These are phyloP conservation scores for Hypoxylon rubiginosum DNA, from an alignment of 2,329 filamentous ascomycete species.

Conservation along the genomic window DNA sequence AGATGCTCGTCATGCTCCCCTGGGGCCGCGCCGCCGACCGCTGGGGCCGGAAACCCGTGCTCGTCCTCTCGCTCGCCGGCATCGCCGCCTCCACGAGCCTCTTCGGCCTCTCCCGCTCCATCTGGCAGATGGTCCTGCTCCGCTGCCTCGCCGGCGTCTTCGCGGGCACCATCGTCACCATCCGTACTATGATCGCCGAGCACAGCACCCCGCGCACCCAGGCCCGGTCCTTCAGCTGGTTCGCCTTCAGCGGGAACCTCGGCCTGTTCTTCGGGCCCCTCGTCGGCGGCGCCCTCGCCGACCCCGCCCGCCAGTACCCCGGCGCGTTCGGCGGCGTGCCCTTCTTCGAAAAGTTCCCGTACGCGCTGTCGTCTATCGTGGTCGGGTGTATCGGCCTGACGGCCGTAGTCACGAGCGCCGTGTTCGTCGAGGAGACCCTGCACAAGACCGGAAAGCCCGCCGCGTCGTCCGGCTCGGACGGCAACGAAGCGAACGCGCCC, in stretches of 20 bases:
- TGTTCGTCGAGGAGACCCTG: constrained; percentile 76
- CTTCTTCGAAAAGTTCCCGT: constrained; percentile 76
- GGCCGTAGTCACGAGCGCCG: constrained; percentile 62
- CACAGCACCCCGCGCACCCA: constrained; percentile 78
- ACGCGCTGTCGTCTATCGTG: constrained; percentile 73
- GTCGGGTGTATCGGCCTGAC: constrained; percentile 67
- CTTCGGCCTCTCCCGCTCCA: constrained; percentile 75
- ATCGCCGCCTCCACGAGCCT: constrained; percentile 71
- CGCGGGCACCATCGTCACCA: constrained; percentile 78
- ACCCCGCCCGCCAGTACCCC: constrained; percentile 75
- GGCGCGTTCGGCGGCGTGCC: constrained; percentile 64
- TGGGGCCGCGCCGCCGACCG: constrained; percentile 79
- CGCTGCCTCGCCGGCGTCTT: constrained; percentile 80
- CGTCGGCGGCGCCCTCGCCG: constrained; percentile 76
- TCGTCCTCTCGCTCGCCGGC: constrained; percentile 76
- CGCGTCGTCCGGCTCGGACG: constrained; percentile 8
- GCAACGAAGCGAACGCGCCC: constrained; percentile 29
- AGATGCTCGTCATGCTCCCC: constrained; percentile 81
- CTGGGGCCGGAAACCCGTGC: constrained; percentile 78
- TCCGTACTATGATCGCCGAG: constrained; percentile 83
- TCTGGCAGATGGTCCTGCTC: constrained; percentile 82
- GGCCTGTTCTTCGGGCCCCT: constrained; percentile 81
- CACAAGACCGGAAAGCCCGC: constrained; percentile 38
- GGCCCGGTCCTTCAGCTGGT: constrained; percentile 80
- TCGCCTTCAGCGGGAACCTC: constrained; percentile 80